phyloP scores from a whole-genome alignment of 2,329 filamentous ascomycete species.

The Alternaria sp. region DNA sequence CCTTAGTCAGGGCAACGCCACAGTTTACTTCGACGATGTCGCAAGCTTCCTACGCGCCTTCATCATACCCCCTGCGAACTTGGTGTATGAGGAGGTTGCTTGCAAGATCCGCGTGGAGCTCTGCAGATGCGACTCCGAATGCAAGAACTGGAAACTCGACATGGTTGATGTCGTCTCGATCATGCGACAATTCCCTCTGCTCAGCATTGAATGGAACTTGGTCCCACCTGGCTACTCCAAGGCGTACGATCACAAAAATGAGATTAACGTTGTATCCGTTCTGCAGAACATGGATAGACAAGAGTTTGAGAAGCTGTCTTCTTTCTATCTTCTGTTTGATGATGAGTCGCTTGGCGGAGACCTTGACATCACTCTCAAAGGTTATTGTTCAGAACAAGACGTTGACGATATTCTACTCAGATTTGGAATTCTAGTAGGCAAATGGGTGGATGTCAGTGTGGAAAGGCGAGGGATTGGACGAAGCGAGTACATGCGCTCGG shows the following conservation, averaged over 20 bases:
- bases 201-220: neutral
- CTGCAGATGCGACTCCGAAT: no score
- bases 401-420: no score
- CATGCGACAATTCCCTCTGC: neutral
- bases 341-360: no score
- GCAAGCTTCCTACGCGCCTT: neutral
- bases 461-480: no score
- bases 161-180: neutral
- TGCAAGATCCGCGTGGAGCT: neutral
- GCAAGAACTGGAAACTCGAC: neutral
- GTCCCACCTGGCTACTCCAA: neutral
- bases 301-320: neutral
- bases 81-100: neutral
- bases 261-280: no score
- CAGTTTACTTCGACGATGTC: neutral
- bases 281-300: neutral
- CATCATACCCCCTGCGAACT: neutral
- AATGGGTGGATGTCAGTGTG: no score
- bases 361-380: no score
- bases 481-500: no score
- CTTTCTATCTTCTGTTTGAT: no score
- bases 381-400: no score
- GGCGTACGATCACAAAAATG: no score
- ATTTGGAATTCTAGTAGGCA: no score
- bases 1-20: neutral